Conservation (phyloP, 1,139 yeast species). For the Geotrichum phurueaensis region DNA sequence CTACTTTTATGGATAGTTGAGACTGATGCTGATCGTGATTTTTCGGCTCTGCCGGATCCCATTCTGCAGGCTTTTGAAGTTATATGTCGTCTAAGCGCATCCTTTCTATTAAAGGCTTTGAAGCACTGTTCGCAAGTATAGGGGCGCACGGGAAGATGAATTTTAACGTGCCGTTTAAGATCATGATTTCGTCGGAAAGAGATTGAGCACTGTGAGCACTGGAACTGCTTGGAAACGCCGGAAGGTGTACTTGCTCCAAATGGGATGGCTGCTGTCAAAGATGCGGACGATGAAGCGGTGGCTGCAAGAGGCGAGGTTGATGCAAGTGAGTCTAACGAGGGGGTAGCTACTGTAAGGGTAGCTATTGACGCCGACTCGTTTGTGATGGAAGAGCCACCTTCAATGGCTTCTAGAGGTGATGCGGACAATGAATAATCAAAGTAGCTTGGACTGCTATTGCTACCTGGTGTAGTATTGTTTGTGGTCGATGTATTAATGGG, state of each 20-base stretch:
- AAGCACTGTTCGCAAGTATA: conserved; percentile 70
- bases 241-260: not conserved
- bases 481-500: not conserved
- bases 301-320: not conserved
- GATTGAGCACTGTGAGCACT: conserved; percentile 32
- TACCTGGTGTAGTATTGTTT: not conserved
- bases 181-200: conserved; percentile 59
- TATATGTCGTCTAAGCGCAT: conserved; percentile 48
- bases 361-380: not conserved
- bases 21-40: not conserved
- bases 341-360: not conserved
- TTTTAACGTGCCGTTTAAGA: conserved; percentile 59
- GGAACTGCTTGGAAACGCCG: conserved; percentile 10
- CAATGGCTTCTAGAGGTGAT: not conserved
- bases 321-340: not conserved
- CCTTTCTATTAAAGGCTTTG: conserved; percentile 76
- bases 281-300: not conserved
- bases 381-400: not conserved
- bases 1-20: not conserved
- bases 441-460: not conserved
- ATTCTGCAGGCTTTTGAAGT: conserved; percentile 17
- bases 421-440: not conserved
- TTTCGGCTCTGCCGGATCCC: conserved; percentile 2
- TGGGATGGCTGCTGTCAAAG: not conserved
- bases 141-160: conserved; percentile 47